Evolutionary conservation across 768 basidiomycete species (phyloP).

Genomic region (Chiua virens): DNA sequence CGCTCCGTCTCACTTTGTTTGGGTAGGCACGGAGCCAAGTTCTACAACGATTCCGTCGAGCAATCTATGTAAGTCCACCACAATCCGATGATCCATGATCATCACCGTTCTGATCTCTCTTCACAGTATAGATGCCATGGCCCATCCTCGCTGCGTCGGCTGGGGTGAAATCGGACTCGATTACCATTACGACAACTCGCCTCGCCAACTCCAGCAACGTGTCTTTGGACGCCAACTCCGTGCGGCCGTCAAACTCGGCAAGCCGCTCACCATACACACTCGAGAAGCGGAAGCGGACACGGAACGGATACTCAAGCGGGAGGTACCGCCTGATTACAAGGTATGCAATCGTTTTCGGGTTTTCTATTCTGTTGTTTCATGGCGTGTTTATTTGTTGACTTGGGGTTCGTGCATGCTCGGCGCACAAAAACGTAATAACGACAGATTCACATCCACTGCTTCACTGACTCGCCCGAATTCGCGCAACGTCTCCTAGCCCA

Average conservation of each 20-base stretch:
- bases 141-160: conserved; percentile 79
- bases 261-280: conserved; percentile 85
- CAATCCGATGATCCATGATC: too few species aligned
- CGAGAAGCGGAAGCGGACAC: conserved; percentile 85
- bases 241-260: conserved; percentile 64
- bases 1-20: neutral
- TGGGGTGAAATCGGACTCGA: conserved; percentile 91
- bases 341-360: conserved; percentile 34
- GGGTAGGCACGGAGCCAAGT: conserved; percentile 65
- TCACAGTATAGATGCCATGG: conserved; percentile 67
- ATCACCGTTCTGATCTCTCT: too few species aligned
- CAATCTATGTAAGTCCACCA: conserved; percentile 53
- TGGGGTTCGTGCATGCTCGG: too few species aligned
- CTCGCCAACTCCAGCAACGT: conserved; percentile 62
- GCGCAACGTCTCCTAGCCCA: conserved; percentile 68
- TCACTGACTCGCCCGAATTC: conserved; percentile 78
- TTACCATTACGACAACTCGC: conserved; percentile 81
- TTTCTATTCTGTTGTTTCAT: neutral
- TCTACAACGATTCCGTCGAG: conserved; percentile 69
- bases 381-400: too few species aligned
- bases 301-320: conserved; percentile 71
- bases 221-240: conserved; percentile 70
- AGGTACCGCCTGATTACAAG: conserved; percentile 69
- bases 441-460: conserved; percentile 87
- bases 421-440: too few species aligned